Evolutionary conservation across 257 asterid genomes (phyloP).

Genomic region (Nicotiana benthamiana): DNA sequence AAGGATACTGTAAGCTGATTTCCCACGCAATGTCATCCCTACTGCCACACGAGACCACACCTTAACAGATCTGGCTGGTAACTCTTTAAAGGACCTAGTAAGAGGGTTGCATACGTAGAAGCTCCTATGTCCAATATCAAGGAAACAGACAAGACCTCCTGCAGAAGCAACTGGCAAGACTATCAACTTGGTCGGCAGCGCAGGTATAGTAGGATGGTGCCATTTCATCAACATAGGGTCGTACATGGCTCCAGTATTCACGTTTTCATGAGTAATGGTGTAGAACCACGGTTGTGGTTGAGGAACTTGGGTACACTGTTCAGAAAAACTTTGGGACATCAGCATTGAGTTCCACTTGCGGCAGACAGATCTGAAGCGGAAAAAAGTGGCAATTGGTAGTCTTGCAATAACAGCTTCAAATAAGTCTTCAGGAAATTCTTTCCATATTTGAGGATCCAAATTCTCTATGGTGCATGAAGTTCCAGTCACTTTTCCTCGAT

Average conservation of each 20-base stretch:
- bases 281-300: slow-evolving; percentile 75
- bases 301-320: slow-evolving; percentile 52
- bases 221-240: slow-evolving; percentile 67
- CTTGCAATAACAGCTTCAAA: slow-evolving; percentile 86
- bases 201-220: slow-evolving; percentile 84
- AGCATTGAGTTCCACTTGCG: slow-evolving; percentile 75
- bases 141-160: slow-evolving; percentile 95
- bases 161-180: slow-evolving; percentile 91
- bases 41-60: slow-evolving; percentile 92
- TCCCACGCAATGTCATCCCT: slow-evolving; percentile 57
- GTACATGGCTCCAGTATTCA: slow-evolving; percentile 75
- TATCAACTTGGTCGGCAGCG: slow-evolving; percentile 58
- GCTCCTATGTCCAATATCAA: slow-evolving; percentile 68
- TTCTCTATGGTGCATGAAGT: slow-evolving; percentile 29
- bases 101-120: slow-evolving; percentile 86
- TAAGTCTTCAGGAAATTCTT: slow-evolving; percentile 92
- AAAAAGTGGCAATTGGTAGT: slow-evolving; percentile 70
- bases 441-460: slow-evolving; percentile 76
- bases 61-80: slow-evolving; percentile 71
- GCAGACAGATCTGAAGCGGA: slow-evolving; percentile 75
- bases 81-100: slow-evolving; percentile 68
- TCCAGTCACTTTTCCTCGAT: slow-evolving; percentile 36
- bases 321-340: slow-evolving; percentile 69
- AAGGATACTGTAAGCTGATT: slow-evolving; percentile 51
- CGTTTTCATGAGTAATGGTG: slow-evolving; percentile 76